Conservation (phyloP, 352 stramenopile genomes). For the Ophiocytium majus region DNA sequence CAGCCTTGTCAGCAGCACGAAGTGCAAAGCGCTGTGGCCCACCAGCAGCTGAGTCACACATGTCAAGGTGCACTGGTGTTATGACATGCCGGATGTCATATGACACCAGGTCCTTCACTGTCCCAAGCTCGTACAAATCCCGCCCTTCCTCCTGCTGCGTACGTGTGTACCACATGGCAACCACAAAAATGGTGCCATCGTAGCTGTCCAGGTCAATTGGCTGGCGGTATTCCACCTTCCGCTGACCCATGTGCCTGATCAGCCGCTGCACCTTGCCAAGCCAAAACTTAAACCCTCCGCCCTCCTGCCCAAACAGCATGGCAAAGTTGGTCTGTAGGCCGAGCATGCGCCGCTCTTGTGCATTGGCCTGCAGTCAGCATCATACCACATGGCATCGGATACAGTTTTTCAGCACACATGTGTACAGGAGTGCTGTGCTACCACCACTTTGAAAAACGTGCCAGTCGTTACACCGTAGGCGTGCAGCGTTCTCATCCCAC, state of each 20-base stretch:
- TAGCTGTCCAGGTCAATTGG: not conserved
- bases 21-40: not conserved
- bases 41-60: no score
- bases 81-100: not conserved
- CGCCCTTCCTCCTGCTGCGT: no score
- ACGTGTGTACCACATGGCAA: not conserved
- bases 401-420: no score
- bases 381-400: no score
- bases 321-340: not conserved
- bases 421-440: no score
- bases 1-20: no score
- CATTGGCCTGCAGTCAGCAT: no score
- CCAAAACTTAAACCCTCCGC: not conserved
- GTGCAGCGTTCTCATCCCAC: no score
- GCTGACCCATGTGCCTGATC: not conserved
- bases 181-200: not conserved
- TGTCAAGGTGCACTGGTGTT: not conserved
- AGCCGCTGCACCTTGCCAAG: not conserved
- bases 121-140: not conserved
- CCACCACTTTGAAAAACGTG: no score
- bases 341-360: not conserved
- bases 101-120: not conserved
- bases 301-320: not conserved
- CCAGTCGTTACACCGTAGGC: no score
- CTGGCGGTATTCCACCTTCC: not conserved